A percentile compares a stretch with the other conserved stretches of the same genome.
Conservation (phyloP, 2,329 filamentous ascomycete species). For the Zymoseptoria passerinii region DNA sequence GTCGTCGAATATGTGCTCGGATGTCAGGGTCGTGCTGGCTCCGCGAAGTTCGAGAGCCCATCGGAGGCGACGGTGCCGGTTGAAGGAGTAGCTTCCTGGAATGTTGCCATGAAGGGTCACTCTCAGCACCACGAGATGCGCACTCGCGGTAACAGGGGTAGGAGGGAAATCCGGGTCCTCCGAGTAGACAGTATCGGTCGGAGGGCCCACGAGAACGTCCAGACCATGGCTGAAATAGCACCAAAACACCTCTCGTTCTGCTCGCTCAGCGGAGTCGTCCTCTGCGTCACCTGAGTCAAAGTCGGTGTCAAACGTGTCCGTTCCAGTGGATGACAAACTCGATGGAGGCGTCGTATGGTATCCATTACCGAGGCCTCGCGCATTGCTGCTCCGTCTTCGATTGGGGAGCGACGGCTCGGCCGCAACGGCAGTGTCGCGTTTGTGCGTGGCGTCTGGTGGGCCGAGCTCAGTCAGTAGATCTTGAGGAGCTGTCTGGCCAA, state of each 20-base stretch:
- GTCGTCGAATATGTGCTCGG: constrained; percentile 66
- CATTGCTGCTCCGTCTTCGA: constrained; percentile 17
- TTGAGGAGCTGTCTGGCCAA: constrained; percentile 85
- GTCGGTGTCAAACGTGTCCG: constrained; percentile 38
- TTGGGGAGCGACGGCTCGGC: constrained; percentile 15
- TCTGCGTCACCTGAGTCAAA: constrained; percentile 44
- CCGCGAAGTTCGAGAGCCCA: constrained; percentile 57
- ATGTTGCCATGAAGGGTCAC: constrained; percentile 91
- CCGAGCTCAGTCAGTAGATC: constrained; percentile 85
- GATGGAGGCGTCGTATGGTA: constrained; percentile 27
- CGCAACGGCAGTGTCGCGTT: constrained; percentile 17
- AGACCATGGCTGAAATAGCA: constrained; percentile 97
- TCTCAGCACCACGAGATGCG: constrained; percentile 74
- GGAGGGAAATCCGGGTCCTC: constrained; percentile 1
- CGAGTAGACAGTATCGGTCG: constrained; percentile 36
- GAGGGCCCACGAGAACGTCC: constrained; percentile 80
- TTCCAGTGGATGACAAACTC: constrained; percentile 33
- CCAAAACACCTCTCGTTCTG: constrained; percentile 62
- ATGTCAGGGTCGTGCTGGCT: constrained; percentile 48
- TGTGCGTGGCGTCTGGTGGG: constrained; percentile 85
- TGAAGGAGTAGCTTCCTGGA: constrained; percentile 93
- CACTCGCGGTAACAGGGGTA: constrained; percentile 19
- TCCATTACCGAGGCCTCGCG: constrained; percentile 20
- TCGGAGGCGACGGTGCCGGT: constrained; percentile 78
- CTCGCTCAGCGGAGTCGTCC: constrained; percentile 53